Conservation (phyloP, 2,329 filamentous ascomycete species). For the Colletotrichum sp. region DNA sequence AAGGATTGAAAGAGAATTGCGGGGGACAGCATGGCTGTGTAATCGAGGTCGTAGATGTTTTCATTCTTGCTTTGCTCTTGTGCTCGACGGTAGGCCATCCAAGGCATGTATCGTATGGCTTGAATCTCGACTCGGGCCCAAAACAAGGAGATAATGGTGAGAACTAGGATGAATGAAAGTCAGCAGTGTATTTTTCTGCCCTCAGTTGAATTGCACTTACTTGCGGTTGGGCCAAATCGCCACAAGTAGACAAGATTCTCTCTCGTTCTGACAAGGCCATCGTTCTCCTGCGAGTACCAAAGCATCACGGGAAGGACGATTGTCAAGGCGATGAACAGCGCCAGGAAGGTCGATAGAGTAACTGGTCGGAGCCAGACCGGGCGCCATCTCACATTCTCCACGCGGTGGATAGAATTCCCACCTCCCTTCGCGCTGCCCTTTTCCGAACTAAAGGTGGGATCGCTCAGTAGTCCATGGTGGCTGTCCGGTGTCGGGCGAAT, state of each 20-base stretch:
- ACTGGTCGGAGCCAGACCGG: background rate
- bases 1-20: background rate
- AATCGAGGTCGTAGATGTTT: background rate
- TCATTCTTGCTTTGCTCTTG: fast-evolving
- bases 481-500: background rate
- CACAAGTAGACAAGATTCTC: background rate
- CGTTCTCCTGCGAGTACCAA: background rate
- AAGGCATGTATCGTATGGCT: background rate
- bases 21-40: background rate
- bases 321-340: background rate
- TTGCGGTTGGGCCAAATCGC: conserved; percentile 4
- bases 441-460: background rate
- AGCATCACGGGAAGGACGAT: background rate
- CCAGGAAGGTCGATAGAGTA: background rate
- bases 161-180: background rate
- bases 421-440: background rate
- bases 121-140: background rate
- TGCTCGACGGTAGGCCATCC: background rate
- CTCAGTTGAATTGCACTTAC: background rate
- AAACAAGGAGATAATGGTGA: background rate
- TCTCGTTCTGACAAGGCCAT: background rate
- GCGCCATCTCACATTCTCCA: background rate
- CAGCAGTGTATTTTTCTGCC: fast-evolving
- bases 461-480: background rate
- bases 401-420: background rate